Evolutionary conservation across 2,329 filamentous ascomycete genomes (phyloP).

Genomic region (Fusarium scirpi): DNA sequence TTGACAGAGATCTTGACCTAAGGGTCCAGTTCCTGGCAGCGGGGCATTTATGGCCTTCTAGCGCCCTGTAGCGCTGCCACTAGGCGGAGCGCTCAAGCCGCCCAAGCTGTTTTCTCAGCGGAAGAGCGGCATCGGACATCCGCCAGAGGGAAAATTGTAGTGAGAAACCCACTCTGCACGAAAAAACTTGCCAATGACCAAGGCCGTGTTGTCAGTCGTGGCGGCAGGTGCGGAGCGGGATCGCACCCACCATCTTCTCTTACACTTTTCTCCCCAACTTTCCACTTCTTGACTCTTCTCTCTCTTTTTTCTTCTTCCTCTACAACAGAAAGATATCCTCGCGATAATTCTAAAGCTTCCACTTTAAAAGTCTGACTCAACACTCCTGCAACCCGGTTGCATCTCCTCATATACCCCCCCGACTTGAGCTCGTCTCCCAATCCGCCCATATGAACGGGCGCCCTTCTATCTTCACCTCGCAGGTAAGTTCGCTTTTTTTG

Average conservation of each 20-base stretch:
- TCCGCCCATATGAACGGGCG: constrained; percentile 87
- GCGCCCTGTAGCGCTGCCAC: constrained; percentile 2
- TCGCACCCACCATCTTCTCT: constrained; percentile 17
- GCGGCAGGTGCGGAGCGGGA: constrained; percentile 31
- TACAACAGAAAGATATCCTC: constrained; percentile 37
- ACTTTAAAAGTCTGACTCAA: constrained; percentile 18
- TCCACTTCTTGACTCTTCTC: constrained; percentile 29
- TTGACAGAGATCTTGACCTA: constrained; percentile 14
- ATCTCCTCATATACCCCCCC: constrained; percentile 31
- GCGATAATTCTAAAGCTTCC: constrained; percentile 16
- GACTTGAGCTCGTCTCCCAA: constrained; percentile 54
- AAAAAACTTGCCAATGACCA: constrained; percentile 47
- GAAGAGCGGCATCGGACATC: constrained; percentile 26
- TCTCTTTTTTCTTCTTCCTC: constrained; percentile 25
- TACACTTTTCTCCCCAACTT: constrained; percentile 30
- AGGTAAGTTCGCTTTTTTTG: constrained; percentile 65
- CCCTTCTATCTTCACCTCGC: constrained; percentile 86
- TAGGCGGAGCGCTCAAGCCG: constrained; percentile 30
- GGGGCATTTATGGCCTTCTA: constrained; percentile 20
- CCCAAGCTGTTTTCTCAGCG: constrained; percentile 13
- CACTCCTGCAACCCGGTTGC: constrained; percentile 22
- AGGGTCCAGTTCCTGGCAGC: constrained; percentile 37
- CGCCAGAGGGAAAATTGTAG: constrained; percentile 22
- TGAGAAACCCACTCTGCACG: constrained; percentile 22
- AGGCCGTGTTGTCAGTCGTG: constrained; percentile 41